Base-by-base conservation (phyloP, 352 stramenopile genomes). In the Blastocystis sp. region DNA sequence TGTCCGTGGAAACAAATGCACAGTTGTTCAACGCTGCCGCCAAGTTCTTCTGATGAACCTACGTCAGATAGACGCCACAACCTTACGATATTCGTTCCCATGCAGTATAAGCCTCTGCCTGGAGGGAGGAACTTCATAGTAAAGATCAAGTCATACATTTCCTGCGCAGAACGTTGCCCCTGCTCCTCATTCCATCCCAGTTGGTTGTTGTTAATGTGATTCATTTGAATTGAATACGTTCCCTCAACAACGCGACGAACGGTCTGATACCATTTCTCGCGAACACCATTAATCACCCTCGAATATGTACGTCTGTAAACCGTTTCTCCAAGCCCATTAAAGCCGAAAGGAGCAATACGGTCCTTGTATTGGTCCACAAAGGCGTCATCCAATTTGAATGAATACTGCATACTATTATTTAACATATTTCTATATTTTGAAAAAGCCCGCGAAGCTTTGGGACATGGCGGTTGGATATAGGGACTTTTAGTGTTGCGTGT, bases 111-210 rank as follows among this genome's bases (percentile, higher is more conserved):
- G 0, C 95, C 95, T 13, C 95, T 92, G 18, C 95, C 95, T 8
- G 95, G 95, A 30, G 95, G 95, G 54, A 96, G 91, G 87, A 98
- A 97, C 91, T 98, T 97, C 94, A 98, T 97, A 39, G 93, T 76
- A 89, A 97, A 98, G 62, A 98, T 94, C n/a, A 94, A 94, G 24
- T 82, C 66, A 91, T 96, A 98, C 95, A 98, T 97, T 34, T 96
- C 93, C 89, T 97, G 91, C 20, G 95, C 95, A 7, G 90, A 89
- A 47, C 73, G 55, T 43, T 94, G 92, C 50, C 90, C 91, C 16
- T 92, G 76, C 1, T 81, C 65, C 3, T 94, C 92, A 90, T 97
- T 91, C 94, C 95, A 98, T 79, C 90, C 90, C 87, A 93, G 88
- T 26, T 91, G 59, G 68, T 92, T 92, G 64, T 93, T 90, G 13